Evolutionary conservation across 192 early-diverging fungal species (phyloP).

Genomic region (Obelidium mucronatum): DNA sequence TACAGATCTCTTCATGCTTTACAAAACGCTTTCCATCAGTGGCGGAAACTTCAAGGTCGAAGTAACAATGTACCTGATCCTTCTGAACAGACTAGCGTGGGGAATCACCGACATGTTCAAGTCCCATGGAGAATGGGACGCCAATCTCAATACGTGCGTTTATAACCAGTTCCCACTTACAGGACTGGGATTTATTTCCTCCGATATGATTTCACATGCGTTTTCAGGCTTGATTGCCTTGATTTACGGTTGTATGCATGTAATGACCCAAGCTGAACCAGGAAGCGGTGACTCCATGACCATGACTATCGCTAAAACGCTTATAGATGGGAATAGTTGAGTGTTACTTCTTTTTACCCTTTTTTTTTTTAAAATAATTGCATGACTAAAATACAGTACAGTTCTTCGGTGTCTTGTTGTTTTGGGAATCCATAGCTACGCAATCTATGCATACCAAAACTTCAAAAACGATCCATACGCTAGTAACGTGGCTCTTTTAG

Average conservation of each 20-base stretch:
- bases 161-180: neutral
- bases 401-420: neutral
- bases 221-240: neutral
- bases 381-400: neutral
- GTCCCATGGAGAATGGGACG: neutral
- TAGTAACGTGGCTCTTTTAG: neutral
- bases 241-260: neutral
- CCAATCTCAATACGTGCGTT: neutral
- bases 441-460: neutral
- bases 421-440: conserved; percentile 4
- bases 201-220: conserved; percentile 12
- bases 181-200: neutral
- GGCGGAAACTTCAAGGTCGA: neutral
- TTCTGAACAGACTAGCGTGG: neutral
- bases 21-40: conserved; percentile 3
- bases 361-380: no score
- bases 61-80: neutral
- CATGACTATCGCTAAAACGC: neutral
- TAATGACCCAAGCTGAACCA: neutral
- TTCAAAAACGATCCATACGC: conserved; percentile 2
- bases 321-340: no score
- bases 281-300: neutral
- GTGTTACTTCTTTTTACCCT: no score
- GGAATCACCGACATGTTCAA: neutral
- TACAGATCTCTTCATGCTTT: conserved; percentile 13